Conservation (phyloP, 768 basidiomycete genomes). For the Leccinum subtestaceum region DNA sequence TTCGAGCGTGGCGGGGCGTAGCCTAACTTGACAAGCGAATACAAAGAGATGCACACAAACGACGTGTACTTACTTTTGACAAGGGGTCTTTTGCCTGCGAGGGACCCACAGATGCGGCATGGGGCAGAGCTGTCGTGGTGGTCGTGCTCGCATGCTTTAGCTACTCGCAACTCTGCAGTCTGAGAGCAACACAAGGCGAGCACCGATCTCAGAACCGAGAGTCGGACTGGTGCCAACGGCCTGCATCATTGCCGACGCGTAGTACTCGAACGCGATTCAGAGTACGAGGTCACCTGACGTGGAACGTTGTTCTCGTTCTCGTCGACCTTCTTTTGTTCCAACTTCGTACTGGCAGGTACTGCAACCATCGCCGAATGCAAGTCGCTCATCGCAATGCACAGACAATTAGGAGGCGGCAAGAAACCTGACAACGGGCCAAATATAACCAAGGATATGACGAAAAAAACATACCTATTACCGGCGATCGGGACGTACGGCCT, state of each 20-base stretch:
- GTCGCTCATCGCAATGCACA: background rate
- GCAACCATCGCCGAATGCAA: background rate
- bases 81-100: background rate
- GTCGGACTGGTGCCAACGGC: background rate
- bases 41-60: background rate
- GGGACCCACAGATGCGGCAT: background rate
- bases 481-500: background rate
- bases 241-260: conserved; percentile 2
- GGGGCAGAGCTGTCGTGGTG: background rate
- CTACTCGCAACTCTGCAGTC: background rate
- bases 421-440: background rate
- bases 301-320: background rate
- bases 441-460: background rate
- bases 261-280: background rate
- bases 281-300: background rate
- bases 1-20: background rate
- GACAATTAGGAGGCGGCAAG: background rate
- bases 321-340: background rate
- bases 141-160: background rate
- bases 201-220: background rate
- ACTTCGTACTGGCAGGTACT: background rate
- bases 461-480: conserved; percentile 2
- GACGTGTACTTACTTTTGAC: background rate
- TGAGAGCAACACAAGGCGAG: background rate
- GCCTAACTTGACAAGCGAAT: background rate